A percentile compares a stretch with the other conserved stretches of the same genome.
Evolutionary conservation across 441 rosid species (phyloP).

Genomic region (Adansonia madagascariensis): DNA sequence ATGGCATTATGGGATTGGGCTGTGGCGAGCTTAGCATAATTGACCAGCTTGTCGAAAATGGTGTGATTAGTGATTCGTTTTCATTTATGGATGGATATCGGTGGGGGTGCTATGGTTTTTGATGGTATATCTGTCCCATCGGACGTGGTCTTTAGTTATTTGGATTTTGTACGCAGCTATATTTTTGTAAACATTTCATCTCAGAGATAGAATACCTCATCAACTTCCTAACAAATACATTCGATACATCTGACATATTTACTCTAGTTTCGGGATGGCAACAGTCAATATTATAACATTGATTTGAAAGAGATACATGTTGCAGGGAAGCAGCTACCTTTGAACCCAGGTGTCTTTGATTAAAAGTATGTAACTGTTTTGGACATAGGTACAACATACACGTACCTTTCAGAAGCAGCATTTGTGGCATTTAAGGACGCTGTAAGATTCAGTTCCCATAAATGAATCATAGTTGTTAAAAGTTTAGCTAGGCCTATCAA

Average conservation of each 20-base stretch:
- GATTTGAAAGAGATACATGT: conserved; percentile 90
- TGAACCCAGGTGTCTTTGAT: conserved; percentile 67
- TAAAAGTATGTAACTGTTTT: conserved; percentile 75
- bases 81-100: conserved; percentile 86
- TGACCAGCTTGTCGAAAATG: conserved; percentile 84
- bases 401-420: conserved; percentile 83
- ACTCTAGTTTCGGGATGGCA: conserved; percentile 95
- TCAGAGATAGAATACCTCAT: conserved; percentile 31
- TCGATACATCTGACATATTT: conserved; percentile 82
- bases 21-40: conserved; percentile 85
- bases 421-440: conserved; percentile 75
- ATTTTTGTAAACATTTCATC: conserved; percentile 39
- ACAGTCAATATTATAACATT: conserved; percentile 96
- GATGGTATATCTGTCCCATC: conserved; percentile 71
- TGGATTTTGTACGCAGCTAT: conserved; percentile 81
- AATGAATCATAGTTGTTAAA: neutral
- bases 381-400: conserved; percentile 93
- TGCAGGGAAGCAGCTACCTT: conserved; percentile 76
- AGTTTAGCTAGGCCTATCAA: neutral
- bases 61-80: conserved; percentile 77
- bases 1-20: conserved; percentile 94
- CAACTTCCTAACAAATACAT: conserved; percentile 53
- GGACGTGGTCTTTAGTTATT: conserved; percentile 68
- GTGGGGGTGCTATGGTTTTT: conserved; percentile 95
- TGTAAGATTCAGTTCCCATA: conserved; percentile 48